These are phyloP conservation scores for Amanita pseudoporphyria DNA, from an alignment of 768 basidiomycete genomes.

Conservation along the genomic window DNA sequence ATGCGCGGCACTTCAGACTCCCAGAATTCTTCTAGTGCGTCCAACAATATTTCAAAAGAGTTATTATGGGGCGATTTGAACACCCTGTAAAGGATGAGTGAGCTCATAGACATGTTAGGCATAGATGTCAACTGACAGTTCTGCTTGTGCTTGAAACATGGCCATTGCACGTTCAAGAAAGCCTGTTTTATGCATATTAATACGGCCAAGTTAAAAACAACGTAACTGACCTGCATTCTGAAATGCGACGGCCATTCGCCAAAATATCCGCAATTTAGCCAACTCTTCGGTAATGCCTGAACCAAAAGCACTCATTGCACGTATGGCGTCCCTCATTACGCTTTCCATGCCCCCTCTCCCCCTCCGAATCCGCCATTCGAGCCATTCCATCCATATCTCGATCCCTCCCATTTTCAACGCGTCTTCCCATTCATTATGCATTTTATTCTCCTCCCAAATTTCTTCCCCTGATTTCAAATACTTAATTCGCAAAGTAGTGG, in stretches of 20 bases:
- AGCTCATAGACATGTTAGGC: background rate
- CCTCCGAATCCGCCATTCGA: constrained; percentile 61
- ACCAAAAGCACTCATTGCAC: constrained; percentile 34
- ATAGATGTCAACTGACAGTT: constrained; percentile 43
- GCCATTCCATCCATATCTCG: constrained; percentile 71
- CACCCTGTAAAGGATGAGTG: constrained; percentile 28
- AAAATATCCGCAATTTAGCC: constrained; percentile 51
- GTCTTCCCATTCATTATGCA: constrained; percentile 60
- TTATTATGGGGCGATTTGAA: constrained; percentile 42
- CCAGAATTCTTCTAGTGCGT: constrained; percentile 73
- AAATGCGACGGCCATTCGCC: constrained; percentile 57
- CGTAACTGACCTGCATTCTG: constrained; percentile 50
- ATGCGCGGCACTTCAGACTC: constrained; percentile 71
- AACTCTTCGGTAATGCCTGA: constrained; percentile 36
- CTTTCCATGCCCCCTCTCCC: constrained; percentile 39
- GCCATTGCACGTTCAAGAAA: constrained; percentile 67
- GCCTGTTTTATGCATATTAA: constrained; percentile 31
- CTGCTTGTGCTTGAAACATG: constrained; percentile 76
- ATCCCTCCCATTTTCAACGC: constrained; percentile 43
- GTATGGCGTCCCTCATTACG: constrained; percentile 40
- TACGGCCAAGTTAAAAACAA: constrained; percentile 3
- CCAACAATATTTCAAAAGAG: constrained; percentile 40
- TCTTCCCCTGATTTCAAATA: constrained; percentile 70
- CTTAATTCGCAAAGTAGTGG: constrained; percentile 42
- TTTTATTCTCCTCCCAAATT: constrained; percentile 49